phyloP scores from a whole-genome alignment of 2,329 filamentous ascomycete species.

The Cladophialophora yegresii region DNA sequence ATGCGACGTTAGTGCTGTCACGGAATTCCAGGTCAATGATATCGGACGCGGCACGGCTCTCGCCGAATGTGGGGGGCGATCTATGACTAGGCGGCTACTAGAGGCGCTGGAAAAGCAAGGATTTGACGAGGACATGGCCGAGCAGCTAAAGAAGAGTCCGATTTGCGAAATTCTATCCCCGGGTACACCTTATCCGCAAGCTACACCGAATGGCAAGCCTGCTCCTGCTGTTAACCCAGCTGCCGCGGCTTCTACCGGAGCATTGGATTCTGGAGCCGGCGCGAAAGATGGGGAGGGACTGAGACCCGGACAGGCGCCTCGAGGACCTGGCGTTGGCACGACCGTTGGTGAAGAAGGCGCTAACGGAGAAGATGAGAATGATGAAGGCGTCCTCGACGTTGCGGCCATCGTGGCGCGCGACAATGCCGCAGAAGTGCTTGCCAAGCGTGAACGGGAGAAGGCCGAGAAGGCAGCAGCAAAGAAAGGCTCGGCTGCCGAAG shows the following conservation, averaged over 20 bases:
- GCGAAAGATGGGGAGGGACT: slow-evolving; percentile 43
- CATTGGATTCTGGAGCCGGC: slow-evolving; percentile 49
- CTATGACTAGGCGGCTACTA: slow-evolving; percentile 74
- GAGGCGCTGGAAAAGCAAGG: slow-evolving; percentile 63
- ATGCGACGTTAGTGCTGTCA: slow-evolving; percentile 87
- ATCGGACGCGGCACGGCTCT: slow-evolving; percentile 63
- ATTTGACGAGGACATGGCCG: slow-evolving; percentile 64
- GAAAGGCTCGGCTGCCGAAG: slow-evolving; percentile 52
- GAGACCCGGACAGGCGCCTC: slow-evolving; percentile 49
- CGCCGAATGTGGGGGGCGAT: slow-evolving; percentile 76
- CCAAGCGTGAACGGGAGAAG: slow-evolving; percentile 65
- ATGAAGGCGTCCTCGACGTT: slow-evolving; percentile 65
- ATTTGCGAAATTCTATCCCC: slow-evolving; percentile 63
- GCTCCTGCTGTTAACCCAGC: slow-evolving; percentile 54
- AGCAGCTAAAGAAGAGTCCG: slow-evolving; percentile 64
- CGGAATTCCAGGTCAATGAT: slow-evolving; percentile 76
- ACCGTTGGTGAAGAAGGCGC: slow-evolving; percentile 56
- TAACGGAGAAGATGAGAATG: slow-evolving; percentile 52
- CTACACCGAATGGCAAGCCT: slow-evolving; percentile 44
- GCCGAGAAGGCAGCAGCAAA: slow-evolving; percentile 57
- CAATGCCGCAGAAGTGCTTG: slow-evolving; percentile 63
- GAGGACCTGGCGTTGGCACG: slow-evolving; percentile 58
- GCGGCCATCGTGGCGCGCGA: slow-evolving; percentile 66
- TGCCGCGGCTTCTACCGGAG: slow-evolving; percentile 58
- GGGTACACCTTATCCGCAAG: slow-evolving; percentile 55